These are phyloP conservation scores for Fusarium odoratissimum DNA, from an alignment of 2,329 filamentous ascomycete genomes.

Conservation along the genomic window DNA sequence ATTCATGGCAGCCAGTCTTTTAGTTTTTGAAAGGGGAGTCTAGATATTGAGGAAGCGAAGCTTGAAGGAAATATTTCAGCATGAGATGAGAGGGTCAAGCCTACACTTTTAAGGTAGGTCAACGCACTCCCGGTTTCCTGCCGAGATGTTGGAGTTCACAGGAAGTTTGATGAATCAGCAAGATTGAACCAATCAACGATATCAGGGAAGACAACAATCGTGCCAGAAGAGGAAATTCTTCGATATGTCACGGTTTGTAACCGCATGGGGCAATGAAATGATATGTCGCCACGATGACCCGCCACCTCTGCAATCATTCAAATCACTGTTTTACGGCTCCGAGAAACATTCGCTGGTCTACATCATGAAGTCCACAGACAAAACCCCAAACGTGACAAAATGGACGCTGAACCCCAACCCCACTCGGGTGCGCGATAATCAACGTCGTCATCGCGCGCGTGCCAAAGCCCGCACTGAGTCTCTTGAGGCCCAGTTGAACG, in stretches of 20 bases:
- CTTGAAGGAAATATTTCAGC: not conserved
- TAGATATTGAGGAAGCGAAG: not conserved
- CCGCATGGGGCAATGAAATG: not conserved
- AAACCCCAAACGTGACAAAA: too few species aligned
- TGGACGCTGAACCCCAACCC: slow-evolving; percentile 44
- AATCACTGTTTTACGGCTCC: too few species aligned
- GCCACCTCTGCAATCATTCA: too few species aligned
- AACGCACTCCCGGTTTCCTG: not conserved
- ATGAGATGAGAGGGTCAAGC: not conserved
- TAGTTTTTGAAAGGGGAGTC: too few species aligned
- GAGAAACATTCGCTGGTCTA: too few species aligned
- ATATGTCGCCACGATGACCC: not conserved
- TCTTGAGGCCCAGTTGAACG: slow-evolving; percentile 41
- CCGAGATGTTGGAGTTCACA: not conserved
- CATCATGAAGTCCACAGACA: too few species aligned
- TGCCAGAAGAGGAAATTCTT: not conserved
- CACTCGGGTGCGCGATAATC: slow-evolving; percentile 61
- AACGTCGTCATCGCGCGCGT: slow-evolving; percentile 61
- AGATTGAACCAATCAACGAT: not conserved
- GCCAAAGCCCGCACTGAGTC: slow-evolving; percentile 53
- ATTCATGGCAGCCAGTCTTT: not conserved
- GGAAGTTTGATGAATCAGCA: not conserved
- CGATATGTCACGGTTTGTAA: not conserved
- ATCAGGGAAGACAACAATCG: rapidly evolving
- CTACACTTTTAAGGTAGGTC: not conserved